These are phyloP conservation scores for Nakaseomyces delphensis DNA, from an alignment of 1,139 yeast species.

Conservation along the genomic window DNA sequence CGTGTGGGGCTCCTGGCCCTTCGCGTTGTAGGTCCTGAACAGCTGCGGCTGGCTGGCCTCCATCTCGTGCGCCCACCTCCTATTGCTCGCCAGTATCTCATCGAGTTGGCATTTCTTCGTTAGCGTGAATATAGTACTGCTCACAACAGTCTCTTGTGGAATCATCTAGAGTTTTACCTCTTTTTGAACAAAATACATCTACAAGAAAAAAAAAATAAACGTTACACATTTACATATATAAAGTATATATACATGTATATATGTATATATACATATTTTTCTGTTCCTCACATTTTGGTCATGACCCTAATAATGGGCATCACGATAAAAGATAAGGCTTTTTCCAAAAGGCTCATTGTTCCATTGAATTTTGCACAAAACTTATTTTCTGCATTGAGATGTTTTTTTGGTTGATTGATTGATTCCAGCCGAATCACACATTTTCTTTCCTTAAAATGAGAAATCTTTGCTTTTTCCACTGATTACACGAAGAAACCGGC, in stretches of 20 bases:
- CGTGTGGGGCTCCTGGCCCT: constrained; percentile 90
- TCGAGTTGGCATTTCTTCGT: constrained; percentile 49
- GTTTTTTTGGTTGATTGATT: too few species aligned
- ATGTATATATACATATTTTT: not conserved
- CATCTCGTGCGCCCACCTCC: constrained; percentile 54
- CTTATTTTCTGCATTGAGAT: too few species aligned
- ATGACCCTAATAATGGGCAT: too few species aligned
- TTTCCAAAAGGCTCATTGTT: too few species aligned
- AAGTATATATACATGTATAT: too few species aligned
- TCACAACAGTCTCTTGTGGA: not conserved
- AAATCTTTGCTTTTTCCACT: too few species aligned
- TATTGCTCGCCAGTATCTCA: constrained; percentile 63
- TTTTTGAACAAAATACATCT: not conserved
- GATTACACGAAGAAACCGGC: too few species aligned
- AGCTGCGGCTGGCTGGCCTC: constrained; percentile 54
- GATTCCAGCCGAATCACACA: too few species aligned
- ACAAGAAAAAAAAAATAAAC: not conserved
- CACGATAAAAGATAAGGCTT: too few species aligned
- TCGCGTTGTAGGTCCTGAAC: constrained; percentile 56
- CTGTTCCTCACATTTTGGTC: too few species aligned
- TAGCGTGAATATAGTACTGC: constrained; percentile 43
- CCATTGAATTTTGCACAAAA: too few species aligned
- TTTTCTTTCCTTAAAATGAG: too few species aligned
- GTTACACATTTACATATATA: not conserved
- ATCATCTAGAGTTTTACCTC: not conserved